Evolutionary conservation across 805 yeast genomes (phyloP).

Genomic region (Candida maris): DNA sequence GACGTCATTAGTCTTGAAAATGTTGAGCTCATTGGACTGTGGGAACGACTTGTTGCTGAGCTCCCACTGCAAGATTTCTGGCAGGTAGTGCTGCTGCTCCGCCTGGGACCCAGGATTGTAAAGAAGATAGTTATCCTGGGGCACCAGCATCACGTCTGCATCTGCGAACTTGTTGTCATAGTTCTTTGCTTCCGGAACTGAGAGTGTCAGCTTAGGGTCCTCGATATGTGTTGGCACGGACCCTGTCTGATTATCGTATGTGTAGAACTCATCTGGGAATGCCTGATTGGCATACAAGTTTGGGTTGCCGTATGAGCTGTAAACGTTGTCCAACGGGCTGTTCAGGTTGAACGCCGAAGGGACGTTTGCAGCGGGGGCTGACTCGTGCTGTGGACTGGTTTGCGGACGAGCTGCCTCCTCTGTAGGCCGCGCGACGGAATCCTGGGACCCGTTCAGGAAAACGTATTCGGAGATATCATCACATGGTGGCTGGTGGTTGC

Average conservation of each 20-base stretch:
- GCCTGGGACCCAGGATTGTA: conserved; percentile 22
- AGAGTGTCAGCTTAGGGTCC: conserved; percentile 1
- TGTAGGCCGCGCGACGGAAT: conserved; percentile 15
- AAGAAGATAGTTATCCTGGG: conserved; percentile 28
- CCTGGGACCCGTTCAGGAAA: conserved; percentile 27
- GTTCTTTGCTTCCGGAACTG: background rate
- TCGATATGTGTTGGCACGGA: background rate
- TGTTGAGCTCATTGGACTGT: conserved; percentile 31
- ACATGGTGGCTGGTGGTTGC: conserved; percentile 13
- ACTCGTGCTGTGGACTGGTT: conserved; percentile 5
- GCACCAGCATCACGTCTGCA: conserved; percentile 28
- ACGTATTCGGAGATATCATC: conserved; percentile 25
- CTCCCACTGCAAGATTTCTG: conserved; percentile 28
- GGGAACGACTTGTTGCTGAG: conserved; percentile 26
- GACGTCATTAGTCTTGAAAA: conserved; percentile 30
- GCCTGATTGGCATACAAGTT: conserved; percentile 22
- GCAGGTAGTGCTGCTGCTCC: conserved; percentile 23
- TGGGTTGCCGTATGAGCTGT: conserved; percentile 29
- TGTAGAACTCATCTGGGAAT: conserved; percentile 26
- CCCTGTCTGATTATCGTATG: conserved; percentile 7
- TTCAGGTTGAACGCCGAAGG: background rate
- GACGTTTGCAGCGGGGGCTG: conserved; percentile 1
- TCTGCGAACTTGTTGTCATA: conserved; percentile 5
- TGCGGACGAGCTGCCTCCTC: conserved; percentile 13
- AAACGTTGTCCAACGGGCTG: conserved; percentile 16